Evolutionary conservation across 2,329 filamentous ascomycete genomes (phyloP), one percentile per base, ranked within the genome.

Genomic region (Anisogramma anomala): DNA sequence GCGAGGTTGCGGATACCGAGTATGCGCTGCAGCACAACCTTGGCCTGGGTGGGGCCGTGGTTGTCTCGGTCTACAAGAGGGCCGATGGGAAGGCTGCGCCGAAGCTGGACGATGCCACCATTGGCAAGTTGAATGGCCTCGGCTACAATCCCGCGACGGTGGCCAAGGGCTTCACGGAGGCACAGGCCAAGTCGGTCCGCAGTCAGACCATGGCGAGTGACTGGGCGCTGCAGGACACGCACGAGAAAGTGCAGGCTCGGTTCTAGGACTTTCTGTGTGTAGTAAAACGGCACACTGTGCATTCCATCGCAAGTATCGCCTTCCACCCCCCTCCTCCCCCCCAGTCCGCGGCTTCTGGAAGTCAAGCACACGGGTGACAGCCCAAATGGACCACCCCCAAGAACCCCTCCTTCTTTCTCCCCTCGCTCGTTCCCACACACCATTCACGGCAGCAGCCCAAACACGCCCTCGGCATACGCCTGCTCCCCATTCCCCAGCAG

Each of bases 141-240:
- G 88, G 86, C 0, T 96, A 96, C 55, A 96, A 96, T 59, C 89
- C 89, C 15, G 89, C 89, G 3, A 80, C 87, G 4, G 79, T 84
- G 62, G 89, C 89, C 11, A 87, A 81, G 68, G 88, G 87, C 1
- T 93, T 94, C 61, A 94, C 87, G 0, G 73, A 72, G 47, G 77
- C 70, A 49, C 86, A 95, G 66, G 81, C 79, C 46, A 65, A 64
- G 30, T 72, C 77, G 17, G 75, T 86, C 52, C 80, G 82, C 56
- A 86, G 81, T 67, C 81, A 73, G 62, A 73, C 66, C 30, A 60
- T 68, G 52, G 60, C 60, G 34, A 81, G 73, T 55, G 77, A 77
- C 15, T 94, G 82, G 79, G 88, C 88, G 35, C 53, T 94, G 64
- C 76, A 80, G 55, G 84, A 93, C 57, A 79, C 74, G 5, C 66